Conservation (phyloP, 2,329 filamentous ascomycete species). For the Ophiocordyceps sinensis region DNA sequence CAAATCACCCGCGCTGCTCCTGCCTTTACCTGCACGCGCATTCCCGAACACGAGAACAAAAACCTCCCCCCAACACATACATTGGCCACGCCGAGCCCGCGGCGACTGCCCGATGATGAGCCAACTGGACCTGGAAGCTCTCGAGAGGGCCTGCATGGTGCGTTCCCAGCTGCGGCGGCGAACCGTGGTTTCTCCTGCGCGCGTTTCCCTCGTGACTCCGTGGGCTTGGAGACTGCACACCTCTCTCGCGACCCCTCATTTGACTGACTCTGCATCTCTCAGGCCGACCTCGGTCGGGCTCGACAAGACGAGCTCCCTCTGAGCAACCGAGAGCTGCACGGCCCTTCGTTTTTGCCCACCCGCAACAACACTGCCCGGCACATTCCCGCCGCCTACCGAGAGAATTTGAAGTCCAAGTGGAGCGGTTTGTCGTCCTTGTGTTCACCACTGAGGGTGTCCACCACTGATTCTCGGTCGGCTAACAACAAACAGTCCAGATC, state of each 20-base stretch:
- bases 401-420: conserved; percentile 7
- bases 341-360: conserved; percentile 6
- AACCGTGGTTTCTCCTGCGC: no score
- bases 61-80: background rate
- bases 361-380: conserved; percentile 4
- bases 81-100: background rate
- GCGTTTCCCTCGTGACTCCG: no score
- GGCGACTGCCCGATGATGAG: background rate
- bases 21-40: no score
- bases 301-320: conserved; percentile 10
- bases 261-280: background rate
- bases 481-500: conserved; percentile 5
- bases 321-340: conserved; percentile 4
- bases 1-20: no score
- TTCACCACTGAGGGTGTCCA: no score
- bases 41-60: background rate
- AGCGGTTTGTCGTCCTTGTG: conserved; percentile 2
- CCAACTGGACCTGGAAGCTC: background rate
- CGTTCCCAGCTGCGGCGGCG: background rate
- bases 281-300: conserved; percentile 10
- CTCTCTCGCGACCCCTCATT: background rate
- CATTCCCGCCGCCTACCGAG: conserved; percentile 3
- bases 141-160: background rate
- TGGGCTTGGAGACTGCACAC: no score
- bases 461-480: background rate